Evolutionary conservation across 495 filamentous ascomycete genomes (phyloP).

Genomic region (Penicillium riverlandense): DNA sequence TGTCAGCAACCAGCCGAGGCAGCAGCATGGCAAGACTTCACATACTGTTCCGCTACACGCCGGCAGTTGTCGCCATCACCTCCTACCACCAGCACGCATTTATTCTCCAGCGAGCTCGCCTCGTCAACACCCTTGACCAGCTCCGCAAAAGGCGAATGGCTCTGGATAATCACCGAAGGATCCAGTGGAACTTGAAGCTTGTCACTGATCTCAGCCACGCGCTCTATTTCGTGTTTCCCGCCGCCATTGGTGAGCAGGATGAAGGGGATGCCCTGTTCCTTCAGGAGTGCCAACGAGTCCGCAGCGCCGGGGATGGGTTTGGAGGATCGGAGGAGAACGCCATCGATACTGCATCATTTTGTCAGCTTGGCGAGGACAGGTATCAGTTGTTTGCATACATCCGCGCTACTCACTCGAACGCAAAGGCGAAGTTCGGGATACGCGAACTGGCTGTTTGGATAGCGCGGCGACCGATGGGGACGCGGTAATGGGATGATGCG

Average conservation of each 20-base stretch:
- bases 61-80: conserved; percentile 73
- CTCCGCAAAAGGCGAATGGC: conserved; percentile 72
- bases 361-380: conserved; percentile 1
- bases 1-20: not conserved
- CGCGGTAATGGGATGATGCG: conserved; percentile 5
- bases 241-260: conserved; percentile 88
- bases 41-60: conserved; percentile 58
- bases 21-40: not conserved
- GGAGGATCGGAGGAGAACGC: conserved; percentile 83
- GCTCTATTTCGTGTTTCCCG: conserved; percentile 65
- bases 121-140: conserved; percentile 36
- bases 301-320: conserved; percentile 74
- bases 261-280: conserved; percentile 66
- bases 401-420: conserved; percentile 62
- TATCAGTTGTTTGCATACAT: conserved; percentile 9
- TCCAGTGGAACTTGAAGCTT: conserved; percentile 54
- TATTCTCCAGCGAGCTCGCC: conserved; percentile 47
- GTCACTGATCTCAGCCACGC: conserved; percentile 61
- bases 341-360: conserved; percentile 65
- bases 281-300: conserved; percentile 64
- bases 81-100: conserved; percentile 74
- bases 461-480: conserved; percentile 11
- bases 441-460: conserved; percentile 27
- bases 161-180: conserved; percentile 66
- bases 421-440: conserved; percentile 66